Conservation (phyloP, 257 asterid species). For the Ophiorrhiza pumila region DNA sequence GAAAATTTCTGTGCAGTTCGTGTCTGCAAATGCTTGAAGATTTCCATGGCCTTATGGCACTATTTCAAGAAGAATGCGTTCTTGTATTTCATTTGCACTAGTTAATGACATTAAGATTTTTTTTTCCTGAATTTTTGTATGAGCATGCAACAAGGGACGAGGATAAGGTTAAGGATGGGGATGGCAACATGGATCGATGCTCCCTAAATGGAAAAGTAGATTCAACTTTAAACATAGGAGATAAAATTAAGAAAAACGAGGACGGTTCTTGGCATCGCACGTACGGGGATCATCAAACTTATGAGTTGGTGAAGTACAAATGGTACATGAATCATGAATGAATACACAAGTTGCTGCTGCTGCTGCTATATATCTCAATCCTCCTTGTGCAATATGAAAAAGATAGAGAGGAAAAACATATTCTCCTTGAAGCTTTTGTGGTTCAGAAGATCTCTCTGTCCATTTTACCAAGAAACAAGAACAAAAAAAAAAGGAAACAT, state of each 20-base stretch:
- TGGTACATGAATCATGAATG: not conserved
- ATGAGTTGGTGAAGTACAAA: constrained; percentile 7
- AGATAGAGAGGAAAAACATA: too few relatives aligned
- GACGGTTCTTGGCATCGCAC: constrained; percentile 31
- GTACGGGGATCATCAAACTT: not conserved
- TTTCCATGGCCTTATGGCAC: too few relatives aligned
- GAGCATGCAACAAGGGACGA: too few relatives aligned
- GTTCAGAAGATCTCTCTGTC: constrained; percentile 11
- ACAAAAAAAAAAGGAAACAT: not conserved
- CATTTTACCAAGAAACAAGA: too few relatives aligned
- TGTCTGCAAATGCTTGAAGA: too few relatives aligned
- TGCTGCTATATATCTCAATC: too few relatives aligned
- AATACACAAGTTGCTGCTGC: not conserved
- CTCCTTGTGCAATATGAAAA: too few relatives aligned
- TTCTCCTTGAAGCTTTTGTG: not conserved
- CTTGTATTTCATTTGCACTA: too few relatives aligned
- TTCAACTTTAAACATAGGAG: constrained; percentile 2
- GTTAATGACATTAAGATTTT: too few relatives aligned
- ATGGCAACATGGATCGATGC: constrained; percentile 17
- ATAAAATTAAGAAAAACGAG: constrained; percentile 7
- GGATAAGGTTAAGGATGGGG: constrained; percentile 21
- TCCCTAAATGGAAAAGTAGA: constrained; percentile 2
- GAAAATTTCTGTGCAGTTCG: too few relatives aligned
- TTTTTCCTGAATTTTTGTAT: too few relatives aligned
- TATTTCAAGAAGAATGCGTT: too few relatives aligned